phyloP scores from a whole-genome alignment of 2,329 filamentous ascomycete species.

The Cadophora malorum region DNA sequence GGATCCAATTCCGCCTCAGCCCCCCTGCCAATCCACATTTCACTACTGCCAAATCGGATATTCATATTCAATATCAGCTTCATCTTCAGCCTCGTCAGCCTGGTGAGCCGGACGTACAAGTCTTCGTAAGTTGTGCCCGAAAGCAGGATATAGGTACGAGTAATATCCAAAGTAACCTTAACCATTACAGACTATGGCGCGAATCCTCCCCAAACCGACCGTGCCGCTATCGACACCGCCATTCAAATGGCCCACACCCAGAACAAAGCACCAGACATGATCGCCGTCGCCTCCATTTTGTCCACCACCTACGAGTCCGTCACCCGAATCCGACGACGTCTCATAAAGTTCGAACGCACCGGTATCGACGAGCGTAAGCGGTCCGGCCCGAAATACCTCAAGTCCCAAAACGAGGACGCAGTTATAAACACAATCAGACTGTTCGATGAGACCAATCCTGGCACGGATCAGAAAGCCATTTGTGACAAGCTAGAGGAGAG shows the following conservation, averaged over 20 bases:
- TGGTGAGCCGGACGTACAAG: neutral
- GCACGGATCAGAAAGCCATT: conserved; percentile 28
- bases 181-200: conserved; percentile 4
- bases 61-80: conserved; percentile 9
- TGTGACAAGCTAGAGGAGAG: conserved; percentile 13
- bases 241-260: conserved; percentile 23
- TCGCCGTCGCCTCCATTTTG: conserved; percentile 30
- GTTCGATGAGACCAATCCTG: conserved; percentile 25
- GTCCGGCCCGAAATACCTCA: conserved; percentile 28
- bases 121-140: neutral
- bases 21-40: neutral
- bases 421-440: conserved; percentile 20
- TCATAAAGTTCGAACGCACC: conserved; percentile 24
- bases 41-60: neutral
- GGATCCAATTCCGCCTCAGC: conserved; percentile 6
- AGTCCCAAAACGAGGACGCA: conserved; percentile 22
- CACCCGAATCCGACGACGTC: conserved; percentile 26
- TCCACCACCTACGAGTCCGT: conserved; percentile 31
- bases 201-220: conserved; percentile 13
- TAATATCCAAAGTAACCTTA: too few relatives aligned
- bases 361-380: conserved; percentile 33
- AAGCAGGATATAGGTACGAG: neutral
- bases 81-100: conserved; percentile 4
- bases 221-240: conserved; percentile 30
- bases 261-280: conserved; percentile 23